A percentile compares a stretch with the other conserved stretches of the same genome.
These are phyloP conservation scores for Cryptococcus sp. DNA, from an alignment of 1,284 basidiomycete genomes.

Conservation along the genomic window DNA sequence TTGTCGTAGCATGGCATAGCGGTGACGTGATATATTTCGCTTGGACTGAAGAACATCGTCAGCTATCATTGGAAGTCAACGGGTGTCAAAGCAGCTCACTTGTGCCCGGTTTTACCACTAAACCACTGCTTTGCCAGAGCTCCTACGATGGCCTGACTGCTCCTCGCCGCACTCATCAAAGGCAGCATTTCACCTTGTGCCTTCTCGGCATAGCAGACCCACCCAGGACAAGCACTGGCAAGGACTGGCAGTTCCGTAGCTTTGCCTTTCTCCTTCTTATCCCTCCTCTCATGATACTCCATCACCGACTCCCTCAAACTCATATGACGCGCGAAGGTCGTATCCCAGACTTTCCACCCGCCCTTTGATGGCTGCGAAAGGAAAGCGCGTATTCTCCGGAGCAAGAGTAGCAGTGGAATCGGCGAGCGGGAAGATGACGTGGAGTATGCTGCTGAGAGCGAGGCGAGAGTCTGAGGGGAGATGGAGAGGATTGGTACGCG, in stretches of 20 bases:
- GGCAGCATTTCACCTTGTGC: slow-evolving; percentile 91
- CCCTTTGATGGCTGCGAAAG: slow-evolving; percentile 35
- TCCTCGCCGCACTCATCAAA: slow-evolving; percentile 83
- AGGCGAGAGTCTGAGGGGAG: slow-evolving; percentile 89
- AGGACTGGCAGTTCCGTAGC: slow-evolving; percentile 73
- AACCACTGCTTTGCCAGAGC: slow-evolving; percentile 87
- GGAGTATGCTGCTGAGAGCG: slow-evolving; percentile 73
- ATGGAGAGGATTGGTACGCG: slow-evolving; percentile 78
- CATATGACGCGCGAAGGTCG: slow-evolving; percentile 89
- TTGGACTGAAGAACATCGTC: slow-evolving; percentile 59
- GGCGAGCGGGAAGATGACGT: slow-evolving; percentile 34
- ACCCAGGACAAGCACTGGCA: slow-evolving; percentile 94
- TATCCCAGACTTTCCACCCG: slow-evolving; percentile 74
- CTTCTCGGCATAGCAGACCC: slow-evolving; percentile 99
- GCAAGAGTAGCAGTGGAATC: slow-evolving; percentile 61
- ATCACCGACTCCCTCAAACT: slow-evolving; percentile 75
- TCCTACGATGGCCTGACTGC: slow-evolving; percentile 92
- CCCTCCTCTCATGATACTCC: slow-evolving; percentile 75
- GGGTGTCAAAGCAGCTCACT: slow-evolving; percentile 56
- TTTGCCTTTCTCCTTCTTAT: slow-evolving; percentile 41
- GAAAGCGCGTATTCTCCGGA: slow-evolving; percentile 70
- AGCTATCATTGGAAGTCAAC: slow-evolving; percentile 1
- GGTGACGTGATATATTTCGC: slow-evolving; percentile 89
- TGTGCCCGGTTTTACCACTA: slow-evolving; percentile 63
- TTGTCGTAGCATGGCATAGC: slow-evolving; percentile 99